phyloP scores from a whole-genome alignment of 2,329 filamentous ascomycete species.

The Ophiostoma australiae region DNA sequence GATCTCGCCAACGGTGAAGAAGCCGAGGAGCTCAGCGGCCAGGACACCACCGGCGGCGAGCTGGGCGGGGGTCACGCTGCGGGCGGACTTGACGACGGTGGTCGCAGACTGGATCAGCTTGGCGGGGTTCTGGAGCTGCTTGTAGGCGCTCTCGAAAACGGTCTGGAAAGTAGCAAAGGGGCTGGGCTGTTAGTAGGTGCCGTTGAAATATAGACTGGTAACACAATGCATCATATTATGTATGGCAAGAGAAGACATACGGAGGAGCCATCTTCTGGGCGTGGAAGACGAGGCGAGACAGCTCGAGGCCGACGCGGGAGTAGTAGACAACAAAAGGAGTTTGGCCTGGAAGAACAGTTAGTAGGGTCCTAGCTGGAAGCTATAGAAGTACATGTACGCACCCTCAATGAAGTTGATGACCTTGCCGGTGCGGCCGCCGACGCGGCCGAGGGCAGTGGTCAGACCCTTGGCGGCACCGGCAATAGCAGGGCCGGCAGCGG shows the following conservation, averaged over 20 bases:
- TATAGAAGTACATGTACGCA: slow-evolving; percentile 47
- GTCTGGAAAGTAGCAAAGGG: slow-evolving; percentile 75
- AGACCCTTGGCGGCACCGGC: slow-evolving; percentile 65
- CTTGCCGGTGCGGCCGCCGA: slow-evolving; percentile 78
- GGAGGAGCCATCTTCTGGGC: slow-evolving; percentile 90
- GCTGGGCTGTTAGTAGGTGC: slow-evolving; percentile 42
- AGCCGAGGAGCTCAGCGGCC: slow-evolving; percentile 80
- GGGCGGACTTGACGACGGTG: slow-evolving; percentile 44
- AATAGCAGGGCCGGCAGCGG: slow-evolving; percentile 72
- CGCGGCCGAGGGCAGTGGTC: slow-evolving; percentile 62
- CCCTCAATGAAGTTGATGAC: slow-evolving; percentile 78
- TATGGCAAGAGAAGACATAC: slow-evolving; percentile 56
- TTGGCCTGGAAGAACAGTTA: slow-evolving; percentile 54
- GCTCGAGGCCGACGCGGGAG: slow-evolving; percentile 79
- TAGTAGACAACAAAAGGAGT: slow-evolving; percentile 88
- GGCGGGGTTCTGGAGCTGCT: slow-evolving; percentile 64
- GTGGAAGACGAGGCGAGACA: slow-evolving; percentile 80
- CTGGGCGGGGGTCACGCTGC: slow-evolving; percentile 67
- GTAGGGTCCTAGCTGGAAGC: not conserved
- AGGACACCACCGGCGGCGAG: slow-evolving; percentile 70
- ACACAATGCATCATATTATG: too few relatives aligned
- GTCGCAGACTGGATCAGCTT: slow-evolving; percentile 49
- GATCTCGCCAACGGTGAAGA: slow-evolving; percentile 98
- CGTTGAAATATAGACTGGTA: not conserved
- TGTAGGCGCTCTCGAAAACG: slow-evolving; percentile 73